Conservation (phyloP, 2,329 filamentous ascomycete genomes). For the Arachnopeziza araneosa region DNA sequence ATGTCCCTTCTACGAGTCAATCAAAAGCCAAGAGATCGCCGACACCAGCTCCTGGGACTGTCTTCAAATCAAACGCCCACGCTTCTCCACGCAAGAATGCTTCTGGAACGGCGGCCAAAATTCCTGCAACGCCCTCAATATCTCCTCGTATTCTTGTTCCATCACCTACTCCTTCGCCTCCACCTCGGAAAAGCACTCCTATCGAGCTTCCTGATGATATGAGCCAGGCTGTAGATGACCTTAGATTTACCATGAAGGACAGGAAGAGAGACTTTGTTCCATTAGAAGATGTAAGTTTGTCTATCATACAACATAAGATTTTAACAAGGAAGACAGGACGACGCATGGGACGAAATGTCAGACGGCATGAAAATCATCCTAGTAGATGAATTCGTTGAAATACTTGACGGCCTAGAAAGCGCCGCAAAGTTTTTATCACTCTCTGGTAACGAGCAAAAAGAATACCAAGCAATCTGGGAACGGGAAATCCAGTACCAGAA, state of each 20-base stretch:
- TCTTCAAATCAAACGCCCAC: not conserved
- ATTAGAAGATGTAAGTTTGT: not conserved
- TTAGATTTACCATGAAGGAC: not conserved
- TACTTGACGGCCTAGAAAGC: not conserved
- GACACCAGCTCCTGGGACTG: not conserved
- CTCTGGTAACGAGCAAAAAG: not conserved
- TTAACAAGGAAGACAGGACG: not conserved
- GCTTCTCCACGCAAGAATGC: not conserved
- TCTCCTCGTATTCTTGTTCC: not conserved
- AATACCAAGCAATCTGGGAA: not conserved
- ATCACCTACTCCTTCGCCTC: not conserved
- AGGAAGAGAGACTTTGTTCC: not conserved
- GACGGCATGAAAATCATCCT: not conserved
- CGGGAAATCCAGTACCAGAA: not conserved
- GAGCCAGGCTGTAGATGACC: not conserved
- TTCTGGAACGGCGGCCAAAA: not conserved
- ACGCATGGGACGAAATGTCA: not conserved
- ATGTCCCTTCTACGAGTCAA: not conserved
- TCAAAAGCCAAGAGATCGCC: not conserved
- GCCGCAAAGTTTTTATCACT: not conserved
- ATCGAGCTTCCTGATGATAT: not conserved
- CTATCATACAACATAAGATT: not conserved
- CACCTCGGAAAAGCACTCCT: not conserved
- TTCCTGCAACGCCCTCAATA: too few relatives aligned
- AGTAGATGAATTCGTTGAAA: not conserved